Conservation (phyloP, 108 stramenopile species). For the Discostella stelligeroides region DNA sequence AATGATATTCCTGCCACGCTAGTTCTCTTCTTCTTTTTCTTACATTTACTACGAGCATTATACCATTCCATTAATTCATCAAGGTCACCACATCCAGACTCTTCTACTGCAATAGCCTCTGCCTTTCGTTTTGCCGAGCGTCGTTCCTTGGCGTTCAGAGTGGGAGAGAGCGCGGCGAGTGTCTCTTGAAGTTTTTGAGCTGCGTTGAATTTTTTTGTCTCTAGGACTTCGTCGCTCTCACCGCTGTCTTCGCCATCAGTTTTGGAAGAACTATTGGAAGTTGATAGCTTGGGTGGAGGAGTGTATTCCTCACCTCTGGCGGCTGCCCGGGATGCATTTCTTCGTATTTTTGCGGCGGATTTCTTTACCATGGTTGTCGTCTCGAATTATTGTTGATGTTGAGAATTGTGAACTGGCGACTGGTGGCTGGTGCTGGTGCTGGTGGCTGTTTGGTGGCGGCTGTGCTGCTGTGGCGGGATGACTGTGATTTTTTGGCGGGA, state of each 20-base stretch:
- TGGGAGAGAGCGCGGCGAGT: slow-evolving; percentile 52
- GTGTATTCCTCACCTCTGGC: slow-evolving; percentile 72
- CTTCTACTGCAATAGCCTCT: slow-evolving; percentile 72
- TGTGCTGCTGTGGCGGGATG: too few relatives aligned
- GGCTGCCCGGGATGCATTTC: slow-evolving; percentile 72
- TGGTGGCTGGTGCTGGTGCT: too few relatives aligned
- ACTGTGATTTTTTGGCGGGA: too few relatives aligned
- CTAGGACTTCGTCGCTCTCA: slow-evolving; percentile 28
- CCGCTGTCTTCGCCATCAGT: slow-evolving; percentile 16
- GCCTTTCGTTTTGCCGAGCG: slow-evolving; percentile 78
- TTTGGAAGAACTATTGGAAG: neutral
- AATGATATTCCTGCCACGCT: neutral
- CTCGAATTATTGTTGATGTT: too few relatives aligned
- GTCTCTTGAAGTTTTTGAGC: slow-evolving; percentile 46
- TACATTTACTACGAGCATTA: slow-evolving; percentile 10
- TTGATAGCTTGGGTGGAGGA: slow-evolving; percentile 13
- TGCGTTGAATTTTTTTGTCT: slow-evolving; percentile 16
- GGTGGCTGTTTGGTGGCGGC: too few relatives aligned
- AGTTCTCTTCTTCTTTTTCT: slow-evolving; percentile 13
- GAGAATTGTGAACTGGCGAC: too few relatives aligned
- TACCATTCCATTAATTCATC: slow-evolving; percentile 55
- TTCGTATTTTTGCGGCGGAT: slow-evolving; percentile 77
- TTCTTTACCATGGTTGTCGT: slow-evolving; percentile 28
- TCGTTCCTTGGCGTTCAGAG: slow-evolving; percentile 70
- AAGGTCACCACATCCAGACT: slow-evolving; percentile 42